Percentiles rank a stretch among this genome's conserved stretches.
Evolutionary conservation across 2,329 filamentous ascomycete genomes (phyloP).

Genomic region (Scortechinia acanthostroma): DNA sequence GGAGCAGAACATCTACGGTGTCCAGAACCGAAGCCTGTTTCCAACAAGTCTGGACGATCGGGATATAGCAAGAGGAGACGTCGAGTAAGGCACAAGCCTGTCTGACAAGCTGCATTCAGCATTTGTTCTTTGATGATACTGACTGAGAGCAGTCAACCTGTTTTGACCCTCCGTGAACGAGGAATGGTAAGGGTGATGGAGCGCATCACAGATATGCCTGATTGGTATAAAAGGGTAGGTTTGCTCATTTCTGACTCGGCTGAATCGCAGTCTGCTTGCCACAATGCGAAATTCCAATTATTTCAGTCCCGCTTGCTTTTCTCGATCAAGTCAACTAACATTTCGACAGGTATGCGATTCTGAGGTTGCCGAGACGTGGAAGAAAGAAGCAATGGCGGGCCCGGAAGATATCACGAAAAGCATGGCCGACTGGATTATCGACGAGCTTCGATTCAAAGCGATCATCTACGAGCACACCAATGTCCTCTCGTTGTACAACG

Average conservation of each 20-base stretch:
- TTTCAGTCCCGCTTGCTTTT: background rate
- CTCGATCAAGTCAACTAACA: background rate
- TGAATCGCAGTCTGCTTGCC: no score
- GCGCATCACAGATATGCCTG: background rate
- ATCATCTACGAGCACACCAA: background rate
- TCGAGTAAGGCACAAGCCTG: background rate
- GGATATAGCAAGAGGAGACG: background rate
- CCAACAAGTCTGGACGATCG: background rate
- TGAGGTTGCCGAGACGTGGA: background rate
- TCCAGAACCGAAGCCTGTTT: background rate
- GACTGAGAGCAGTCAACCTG: background rate
- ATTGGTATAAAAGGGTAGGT: background rate
- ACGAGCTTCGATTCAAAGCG: background rate
- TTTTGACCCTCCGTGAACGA: background rate
- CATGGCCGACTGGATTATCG: slow-evolving; percentile 1
- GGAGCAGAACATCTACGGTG: background rate
- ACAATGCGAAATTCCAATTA: background rate
- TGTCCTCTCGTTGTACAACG: background rate
- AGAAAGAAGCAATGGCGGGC: background rate
- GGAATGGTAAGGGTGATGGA: background rate
- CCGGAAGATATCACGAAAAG: background rate
- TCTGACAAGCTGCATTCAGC: no score
- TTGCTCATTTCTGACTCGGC: no score
- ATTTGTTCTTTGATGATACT: no score
- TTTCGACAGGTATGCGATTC: background rate